Evolutionary conservation across 306 rosid genomes (phyloP).

Genomic region (Dicorynia guianensis): DNA sequence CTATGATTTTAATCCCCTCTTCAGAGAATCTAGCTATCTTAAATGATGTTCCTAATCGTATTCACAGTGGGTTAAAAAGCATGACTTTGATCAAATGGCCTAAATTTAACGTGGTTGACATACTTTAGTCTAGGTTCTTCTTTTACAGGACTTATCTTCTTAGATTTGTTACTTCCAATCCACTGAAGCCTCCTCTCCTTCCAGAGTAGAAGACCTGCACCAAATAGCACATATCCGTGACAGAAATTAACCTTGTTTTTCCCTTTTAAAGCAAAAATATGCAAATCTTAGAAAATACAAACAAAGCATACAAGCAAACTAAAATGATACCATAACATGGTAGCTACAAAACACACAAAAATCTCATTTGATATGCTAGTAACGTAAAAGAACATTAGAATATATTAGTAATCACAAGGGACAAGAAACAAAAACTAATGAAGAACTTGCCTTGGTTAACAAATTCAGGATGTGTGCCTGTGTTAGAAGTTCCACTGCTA

Average conservation of each 20-base stretch:
- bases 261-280: background rate
- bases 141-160: slow-evolving; percentile 59
- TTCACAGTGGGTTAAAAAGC: background rate
- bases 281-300: slow-evolving; percentile 11
- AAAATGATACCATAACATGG: slow-evolving; percentile 1
- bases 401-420: slow-evolving; percentile 11
- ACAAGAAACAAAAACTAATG: slow-evolving; percentile 21
- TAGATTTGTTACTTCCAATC: slow-evolving; percentile 65
- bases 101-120: slow-evolving; percentile 34
- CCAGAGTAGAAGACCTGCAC: slow-evolving; percentile 90
- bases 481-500: slow-evolving; percentile 54
- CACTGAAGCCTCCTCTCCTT: slow-evolving; percentile 89
- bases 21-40: background rate
- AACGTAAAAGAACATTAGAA: slow-evolving; percentile 37
- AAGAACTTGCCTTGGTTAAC: slow-evolving; percentile 79
- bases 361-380: slow-evolving; percentile 23
- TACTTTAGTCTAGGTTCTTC: slow-evolving; percentile 69
- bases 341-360: slow-evolving; percentile 11
- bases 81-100: slow-evolving; percentile 12
- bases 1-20: background rate
- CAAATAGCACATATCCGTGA: slow-evolving; percentile 16
- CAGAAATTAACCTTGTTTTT: background rate
- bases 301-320: slow-evolving; percentile 8
- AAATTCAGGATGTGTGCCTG: slow-evolving; percentile 64
- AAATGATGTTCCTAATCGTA: slow-evolving; percentile 15